Base-by-base conservation (phyloP, 2,329 filamentous ascomycete species). In the Pyricularia sp. region DNA sequence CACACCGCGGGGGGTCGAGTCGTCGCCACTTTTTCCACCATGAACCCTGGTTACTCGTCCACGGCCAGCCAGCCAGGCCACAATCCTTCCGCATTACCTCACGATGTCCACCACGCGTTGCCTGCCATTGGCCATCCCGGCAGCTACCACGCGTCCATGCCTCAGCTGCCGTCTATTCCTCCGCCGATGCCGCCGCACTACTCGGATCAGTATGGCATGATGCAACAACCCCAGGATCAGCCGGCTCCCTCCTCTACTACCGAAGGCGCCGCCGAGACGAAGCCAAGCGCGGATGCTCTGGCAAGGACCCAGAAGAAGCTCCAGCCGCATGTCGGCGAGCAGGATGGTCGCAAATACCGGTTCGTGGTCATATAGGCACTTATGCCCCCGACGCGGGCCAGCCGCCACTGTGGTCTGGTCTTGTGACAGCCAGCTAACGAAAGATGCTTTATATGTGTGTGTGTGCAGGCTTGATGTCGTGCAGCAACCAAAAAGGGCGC, bases 401-500 rank as follows among this genome's bases (percentile, higher is more conserved):
- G n/a, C 42, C 17, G 17, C 14, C 20, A 20, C 42, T n/a, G 17
- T 17, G 42, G 42, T 17, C 17, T 50, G 17, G 42, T 50, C 42
- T n/a, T 50, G 42, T 50, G 42, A 50, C 42, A 50, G 20, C 42
- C 42, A n/a, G 17, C 20, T 50, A 50, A 50, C 42, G 6, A n/a
- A 50, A 20, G 4, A 50, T 50, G 6, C 6, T 50, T 20, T 50
- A 6, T 50, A n/a, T 50, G 4, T 42, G n/a, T 42, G 2, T 42
- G 20, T 50, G 68, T 66, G 70, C 72, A 91, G 89, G 71, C 85
- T 97, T 67, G 83, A 90, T 72, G 92, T 97, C 70, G 89, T 92
- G 73, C 95, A 99, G 81, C 93, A 98, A 79, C 95, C 95, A 67
- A 86, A 92, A 74, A 89, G 95, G 74, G 95, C 95, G 72, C 92